A percentile compares a stretch with the other conserved stretches of the same genome.
Conservation (phyloP, 164 flowering plant genomes). For the Kingdonia uniflora region DNA sequence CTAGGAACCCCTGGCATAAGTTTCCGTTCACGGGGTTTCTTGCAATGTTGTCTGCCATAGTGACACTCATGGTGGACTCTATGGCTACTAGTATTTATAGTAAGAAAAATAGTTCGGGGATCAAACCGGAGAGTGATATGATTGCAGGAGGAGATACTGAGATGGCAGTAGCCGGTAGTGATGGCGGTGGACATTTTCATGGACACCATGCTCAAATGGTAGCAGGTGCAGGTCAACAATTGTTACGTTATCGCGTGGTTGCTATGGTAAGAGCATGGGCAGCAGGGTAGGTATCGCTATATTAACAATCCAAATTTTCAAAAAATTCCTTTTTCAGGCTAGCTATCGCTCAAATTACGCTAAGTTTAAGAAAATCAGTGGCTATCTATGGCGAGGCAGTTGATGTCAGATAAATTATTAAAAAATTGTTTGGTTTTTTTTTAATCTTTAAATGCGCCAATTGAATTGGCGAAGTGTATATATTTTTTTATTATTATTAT, state of each 20-base stretch:
- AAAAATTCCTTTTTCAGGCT: too few species aligned
- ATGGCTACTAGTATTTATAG: slow-evolving; percentile 20
- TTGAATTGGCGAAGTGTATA: too few species aligned
- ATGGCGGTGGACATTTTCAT: slow-evolving; percentile 10
- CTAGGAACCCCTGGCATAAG: slow-evolving; percentile 23
- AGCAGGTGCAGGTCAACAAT: slow-evolving; percentile 8
- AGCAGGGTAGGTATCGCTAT: too few species aligned
- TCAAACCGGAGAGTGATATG: slow-evolving; percentile 8
- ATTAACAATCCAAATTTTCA: too few species aligned
- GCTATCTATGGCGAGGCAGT: too few species aligned
- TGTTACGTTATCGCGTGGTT: slow-evolving; percentile 20
- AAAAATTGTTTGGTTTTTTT: too few species aligned
- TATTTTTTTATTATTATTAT: too few species aligned
- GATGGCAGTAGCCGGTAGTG: background rate
- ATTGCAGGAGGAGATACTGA: background rate
- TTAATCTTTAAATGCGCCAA: too few species aligned
- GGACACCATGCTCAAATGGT: slow-evolving; percentile 2
- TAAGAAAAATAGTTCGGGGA: slow-evolving; percentile 1
- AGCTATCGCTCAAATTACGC: too few species aligned
- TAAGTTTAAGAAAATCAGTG: too few species aligned
- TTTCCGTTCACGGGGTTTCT: slow-evolving; percentile 26
- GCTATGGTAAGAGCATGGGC: slow-evolving; percentile 23
- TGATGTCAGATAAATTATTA: too few species aligned
- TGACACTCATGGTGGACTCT: slow-evolving; percentile 25
- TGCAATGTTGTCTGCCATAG: slow-evolving; percentile 22